phyloP scores from a whole-genome alignment of 805 yeast species.

The Sugiyamaella marilandica region DNA sequence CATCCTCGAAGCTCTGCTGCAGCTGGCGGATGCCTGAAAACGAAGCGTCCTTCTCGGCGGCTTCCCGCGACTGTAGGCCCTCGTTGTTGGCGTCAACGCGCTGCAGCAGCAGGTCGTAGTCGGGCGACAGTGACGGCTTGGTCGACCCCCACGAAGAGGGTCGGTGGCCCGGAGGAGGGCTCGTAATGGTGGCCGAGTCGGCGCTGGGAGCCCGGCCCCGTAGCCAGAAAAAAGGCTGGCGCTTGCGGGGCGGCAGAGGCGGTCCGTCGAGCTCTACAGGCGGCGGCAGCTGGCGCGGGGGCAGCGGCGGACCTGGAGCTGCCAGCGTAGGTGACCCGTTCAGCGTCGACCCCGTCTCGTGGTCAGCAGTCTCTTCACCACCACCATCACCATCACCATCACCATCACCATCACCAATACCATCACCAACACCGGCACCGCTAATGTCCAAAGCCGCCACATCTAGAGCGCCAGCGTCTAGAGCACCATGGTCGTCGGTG shows the following conservation, averaged over 20 bases:
- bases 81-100: slow-evolving; percentile 54
- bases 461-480: neutral
- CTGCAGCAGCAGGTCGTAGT: slow-evolving; percentile 56
- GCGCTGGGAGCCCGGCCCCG: slow-evolving; percentile 12
- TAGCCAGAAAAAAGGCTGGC: slow-evolving; percentile 30
- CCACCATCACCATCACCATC: neutral
- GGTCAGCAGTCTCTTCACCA: neutral
- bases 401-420: neutral
- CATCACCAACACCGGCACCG: neutral
- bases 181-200: neutral
- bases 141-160: slow-evolving; percentile 3
- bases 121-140: slow-evolving; percentile 30
- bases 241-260: slow-evolving; percentile 30
- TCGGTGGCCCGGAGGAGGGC: neutral
- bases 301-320: slow-evolving; percentile 11
- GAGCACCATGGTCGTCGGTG: neutral
- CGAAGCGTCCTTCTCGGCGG: slow-evolving; percentile 48
- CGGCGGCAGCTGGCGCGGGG: slow-evolving; percentile 11
- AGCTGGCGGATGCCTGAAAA: slow-evolving; percentile 39
- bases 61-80: slow-evolving; percentile 47
- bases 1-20: slow-evolving; percentile 31
- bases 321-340: neutral
- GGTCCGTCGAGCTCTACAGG: slow-evolving; percentile 15
- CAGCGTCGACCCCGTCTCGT: neutral
- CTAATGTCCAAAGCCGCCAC: neutral